Evolutionary conservation across 176 grass and related monocot species (phyloP), one percentile per base, ranked within the genome.

Genomic region (Musa troglodytarum): DNA sequence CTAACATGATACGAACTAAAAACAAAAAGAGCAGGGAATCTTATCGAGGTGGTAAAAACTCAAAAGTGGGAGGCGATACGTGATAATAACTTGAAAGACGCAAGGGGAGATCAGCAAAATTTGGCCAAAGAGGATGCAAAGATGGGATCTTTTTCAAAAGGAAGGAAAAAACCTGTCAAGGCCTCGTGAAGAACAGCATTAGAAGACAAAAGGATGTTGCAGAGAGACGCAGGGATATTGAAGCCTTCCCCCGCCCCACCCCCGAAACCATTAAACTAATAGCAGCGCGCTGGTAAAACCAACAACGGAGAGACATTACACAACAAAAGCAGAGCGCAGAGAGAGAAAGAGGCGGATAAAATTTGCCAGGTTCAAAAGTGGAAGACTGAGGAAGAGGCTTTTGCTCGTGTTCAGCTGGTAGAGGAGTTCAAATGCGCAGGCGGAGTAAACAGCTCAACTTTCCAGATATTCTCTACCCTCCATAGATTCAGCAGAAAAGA

Each of bases 151-250:
- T 80, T 80, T 73, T 53, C 1, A 50, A 64, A 61, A 72, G 2
- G 67, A 9, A 43, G 34, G 34, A 84, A 59, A 63, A 43, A 43
- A 43, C 34, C 34, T 43, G 34, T 6, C 34, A 43, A 43, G 34
- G 4, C 34, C 34, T 43, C 34, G 34, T 43, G 34, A 43, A 43
- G 34, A 43, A 43, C 4, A 43, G 55, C 79, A 78, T 70, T 81
- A 81, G 29, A 81, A 81, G 83, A 86, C 83, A 81, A 86, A 73
- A 81, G 52, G 50, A 78, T 81, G 78, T 68, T 74, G 66, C 57
- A 57, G 68, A 53, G 63, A 65, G 68, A 76, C 25, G 24, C 58
- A 74, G 53, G 50, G 49, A 68, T 65, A 55, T 50, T 13, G 57
- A 73, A 53, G 19, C 11, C 34, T 43, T 43, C 22, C 58, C 74